phyloP scores from a whole-genome alignment of 2,329 filamentous ascomycete genomes.

The Nothophoma quercina region DNA sequence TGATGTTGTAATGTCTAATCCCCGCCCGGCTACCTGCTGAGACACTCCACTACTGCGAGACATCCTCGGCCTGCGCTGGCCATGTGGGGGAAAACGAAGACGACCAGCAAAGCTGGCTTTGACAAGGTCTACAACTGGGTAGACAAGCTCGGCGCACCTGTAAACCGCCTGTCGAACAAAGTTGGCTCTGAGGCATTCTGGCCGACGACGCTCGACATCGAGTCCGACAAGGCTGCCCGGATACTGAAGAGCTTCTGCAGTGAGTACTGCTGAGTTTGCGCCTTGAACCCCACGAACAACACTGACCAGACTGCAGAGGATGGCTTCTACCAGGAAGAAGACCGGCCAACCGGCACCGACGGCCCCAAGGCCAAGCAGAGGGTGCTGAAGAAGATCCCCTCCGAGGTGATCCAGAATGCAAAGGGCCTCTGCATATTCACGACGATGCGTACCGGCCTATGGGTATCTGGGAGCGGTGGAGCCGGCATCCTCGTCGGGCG shows the following conservation, averaged over 20 bases:
- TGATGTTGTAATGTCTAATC: slow-evolving; percentile 33
- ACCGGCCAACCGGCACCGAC: slow-evolving; percentile 52
- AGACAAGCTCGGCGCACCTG: slow-evolving; percentile 75
- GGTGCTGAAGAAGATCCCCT: slow-evolving; percentile 83
- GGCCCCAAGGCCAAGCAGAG: slow-evolving; percentile 69
- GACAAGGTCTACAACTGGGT: slow-evolving; percentile 74
- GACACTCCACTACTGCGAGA: slow-evolving; percentile 25
- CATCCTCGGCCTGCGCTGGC: slow-evolving; percentile 13
- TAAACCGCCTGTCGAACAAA: slow-evolving; percentile 83
- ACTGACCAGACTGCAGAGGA: slow-evolving; percentile 58
- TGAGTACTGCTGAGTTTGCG: slow-evolving; percentile 56
- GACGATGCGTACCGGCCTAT: slow-evolving; percentile 91
- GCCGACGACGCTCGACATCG: slow-evolving; percentile 84
- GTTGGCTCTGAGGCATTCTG: slow-evolving; percentile 84
- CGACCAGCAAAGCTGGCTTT: slow-evolving; percentile 59
- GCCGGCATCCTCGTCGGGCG: slow-evolving; percentile 86
- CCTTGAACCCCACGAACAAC: neutral
- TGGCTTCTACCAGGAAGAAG: slow-evolving; percentile 71
- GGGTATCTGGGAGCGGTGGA: slow-evolving; percentile 89
- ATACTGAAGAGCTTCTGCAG: slow-evolving; percentile 92
- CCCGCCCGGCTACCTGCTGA: slow-evolving; percentile 24
- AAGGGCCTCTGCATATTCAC: slow-evolving; percentile 94
- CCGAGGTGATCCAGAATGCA: slow-evolving; percentile 82
- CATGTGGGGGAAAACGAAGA: slow-evolving; percentile 49
- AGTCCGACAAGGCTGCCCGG: slow-evolving; percentile 89